Evolutionary conservation across 768 basidiomycete genomes (phyloP).

Genomic region (Phaffia tasmanica): DNA sequence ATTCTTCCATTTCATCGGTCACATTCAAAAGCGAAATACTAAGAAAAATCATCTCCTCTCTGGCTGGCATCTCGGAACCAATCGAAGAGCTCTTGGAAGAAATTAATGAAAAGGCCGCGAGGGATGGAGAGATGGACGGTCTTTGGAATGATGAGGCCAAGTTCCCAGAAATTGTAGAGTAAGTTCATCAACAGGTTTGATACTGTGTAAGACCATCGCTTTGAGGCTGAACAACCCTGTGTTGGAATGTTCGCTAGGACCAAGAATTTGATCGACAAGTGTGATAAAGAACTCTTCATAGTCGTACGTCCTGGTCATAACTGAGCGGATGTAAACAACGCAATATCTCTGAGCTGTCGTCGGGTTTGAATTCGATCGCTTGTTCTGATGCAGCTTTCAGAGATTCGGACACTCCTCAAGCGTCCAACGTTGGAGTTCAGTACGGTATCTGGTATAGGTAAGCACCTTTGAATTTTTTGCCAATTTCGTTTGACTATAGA

Average conservation of each 20-base stretch:
- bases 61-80: slow-evolving; percentile 55
- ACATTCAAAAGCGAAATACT: slow-evolving; percentile 58
- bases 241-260: no score
- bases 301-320: no score
- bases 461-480: not conserved
- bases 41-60: slow-evolving; percentile 55
- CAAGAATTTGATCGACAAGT: no score
- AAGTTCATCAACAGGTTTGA: no score
- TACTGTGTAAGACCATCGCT: no score
- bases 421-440: slow-evolving; percentile 64
- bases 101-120: slow-evolving; percentile 54
- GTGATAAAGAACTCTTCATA: no score
- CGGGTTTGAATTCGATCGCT: no score
- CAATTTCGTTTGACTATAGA: no score
- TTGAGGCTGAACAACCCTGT: no score
- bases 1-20: slow-evolving; percentile 42
- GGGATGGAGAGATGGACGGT: slow-evolving; percentile 53
- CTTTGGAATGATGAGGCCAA: slow-evolving; percentile 56
- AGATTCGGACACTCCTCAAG: slow-evolving; percentile 59
- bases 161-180: slow-evolving; percentile 49
- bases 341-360: no score
- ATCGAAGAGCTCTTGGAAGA: slow-evolving; percentile 48
- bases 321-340: no score
- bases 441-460: slow-evolving; percentile 50
- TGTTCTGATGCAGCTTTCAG: slow-evolving; percentile 47